phyloP scores from a whole-genome alignment of 2,329 filamentous ascomycete species.

The Fusarium liriodendri region DNA sequence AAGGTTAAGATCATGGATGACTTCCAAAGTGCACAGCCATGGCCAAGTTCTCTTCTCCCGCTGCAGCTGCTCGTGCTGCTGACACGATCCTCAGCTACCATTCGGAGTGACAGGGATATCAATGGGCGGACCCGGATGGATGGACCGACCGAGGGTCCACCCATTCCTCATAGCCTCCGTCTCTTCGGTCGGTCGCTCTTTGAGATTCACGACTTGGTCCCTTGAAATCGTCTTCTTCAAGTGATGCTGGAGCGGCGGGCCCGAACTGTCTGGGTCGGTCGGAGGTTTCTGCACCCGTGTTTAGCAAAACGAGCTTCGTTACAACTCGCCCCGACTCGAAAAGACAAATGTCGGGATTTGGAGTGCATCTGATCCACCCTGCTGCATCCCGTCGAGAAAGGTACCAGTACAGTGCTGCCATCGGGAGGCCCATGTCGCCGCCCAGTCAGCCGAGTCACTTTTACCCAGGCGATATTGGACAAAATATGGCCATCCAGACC shows the following conservation, averaged over 20 bases:
- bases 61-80: constrained; percentile 11
- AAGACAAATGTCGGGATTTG: neutral
- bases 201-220: neutral
- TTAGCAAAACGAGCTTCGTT: neutral
- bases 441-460: constrained; percentile 5
- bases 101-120: constrained; percentile 23
- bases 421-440: constrained; percentile 7
- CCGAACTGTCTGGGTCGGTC: neutral
- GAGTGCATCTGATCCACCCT: neutral
- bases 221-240: neutral
- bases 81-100: constrained; percentile 20
- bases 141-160: constrained; percentile 21
- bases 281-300: neutral
- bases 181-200: neutral
- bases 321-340: neutral
- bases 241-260: neutral
- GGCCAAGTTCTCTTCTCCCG: constrained; percentile 4
- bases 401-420: constrained; percentile 9
- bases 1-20: neutral
- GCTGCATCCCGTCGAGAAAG: neutral
- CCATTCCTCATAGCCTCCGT: constrained; percentile 11
- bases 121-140: constrained; percentile 25
- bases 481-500: neutral
- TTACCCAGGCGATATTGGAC: constrained; percentile 14
- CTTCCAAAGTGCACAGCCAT: neutral